Conservation (phyloP, 2,329 filamentous ascomycete genomes). For the Aspergillus fumigatiaffinis region DNA sequence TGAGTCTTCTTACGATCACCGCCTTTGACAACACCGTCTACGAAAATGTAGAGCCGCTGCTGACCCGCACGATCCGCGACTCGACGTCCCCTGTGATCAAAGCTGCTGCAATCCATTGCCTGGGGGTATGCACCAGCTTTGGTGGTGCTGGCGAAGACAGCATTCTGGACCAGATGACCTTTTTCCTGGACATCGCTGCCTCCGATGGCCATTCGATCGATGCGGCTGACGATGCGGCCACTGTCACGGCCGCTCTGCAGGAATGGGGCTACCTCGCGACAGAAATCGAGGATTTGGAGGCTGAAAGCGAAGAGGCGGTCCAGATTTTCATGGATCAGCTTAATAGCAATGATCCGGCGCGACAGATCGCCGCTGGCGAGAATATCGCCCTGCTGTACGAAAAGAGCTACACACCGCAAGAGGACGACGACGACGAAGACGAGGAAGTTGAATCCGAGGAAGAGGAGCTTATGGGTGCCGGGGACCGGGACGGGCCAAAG, state of each 20-base stretch:
- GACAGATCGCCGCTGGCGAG: conserved; percentile 73
- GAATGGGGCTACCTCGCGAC: conserved; percentile 79
- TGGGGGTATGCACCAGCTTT: conserved; percentile 70
- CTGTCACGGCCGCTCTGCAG: conserved; percentile 71
- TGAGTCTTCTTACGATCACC: conserved; percentile 67
- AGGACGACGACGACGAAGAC: conserved; percentile 54
- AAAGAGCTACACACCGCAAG: conserved; percentile 58
- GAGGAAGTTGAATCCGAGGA: conserved; percentile 42
- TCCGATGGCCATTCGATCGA: conserved; percentile 72
- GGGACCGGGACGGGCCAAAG: conserved; percentile 38
- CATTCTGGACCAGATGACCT: conserved; percentile 68
- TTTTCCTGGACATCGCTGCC: conserved; percentile 71
- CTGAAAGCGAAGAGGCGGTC: conserved; percentile 66
- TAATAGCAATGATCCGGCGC: conserved; percentile 65
- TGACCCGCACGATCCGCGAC: conserved; percentile 64
- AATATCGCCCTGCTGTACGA: conserved; percentile 83
- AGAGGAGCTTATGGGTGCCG: conserved; percentile 30
- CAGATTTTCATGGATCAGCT: conserved; percentile 84
- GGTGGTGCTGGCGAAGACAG: conserved; percentile 68
- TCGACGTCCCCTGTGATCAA: conserved; percentile 63
- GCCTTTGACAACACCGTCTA: conserved; percentile 63
- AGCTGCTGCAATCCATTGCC: conserved; percentile 66
- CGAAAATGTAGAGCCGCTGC: conserved; percentile 53
- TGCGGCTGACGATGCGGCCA: conserved; percentile 64
- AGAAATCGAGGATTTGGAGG: conserved; percentile 69